Evolutionary conservation across 768 basidiomycete genomes (phyloP).

Genomic region (Cystofilobasidium macerans): DNA sequence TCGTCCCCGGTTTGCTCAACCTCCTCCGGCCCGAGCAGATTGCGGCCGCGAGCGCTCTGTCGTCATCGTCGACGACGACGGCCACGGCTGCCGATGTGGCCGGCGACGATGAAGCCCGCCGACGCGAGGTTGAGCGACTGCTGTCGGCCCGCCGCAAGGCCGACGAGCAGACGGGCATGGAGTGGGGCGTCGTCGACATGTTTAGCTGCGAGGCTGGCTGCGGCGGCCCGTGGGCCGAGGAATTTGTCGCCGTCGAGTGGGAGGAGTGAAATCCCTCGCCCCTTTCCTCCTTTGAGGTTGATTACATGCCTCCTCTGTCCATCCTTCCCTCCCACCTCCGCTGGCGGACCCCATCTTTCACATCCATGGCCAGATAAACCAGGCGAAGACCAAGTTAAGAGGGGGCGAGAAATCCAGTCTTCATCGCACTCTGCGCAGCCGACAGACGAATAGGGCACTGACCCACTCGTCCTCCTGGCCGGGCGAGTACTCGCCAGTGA

Average conservation of each 20-base stretch:
- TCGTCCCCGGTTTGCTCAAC: constrained; percentile 89
- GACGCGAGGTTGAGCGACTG: constrained; percentile 48
- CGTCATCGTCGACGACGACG: constrained; percentile 6
- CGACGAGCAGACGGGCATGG: constrained; percentile 58
- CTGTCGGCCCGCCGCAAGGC: constrained; percentile 35
- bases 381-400: too few species aligned
- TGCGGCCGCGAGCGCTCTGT: too few species aligned
- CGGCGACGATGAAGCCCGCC: constrained; percentile 57
- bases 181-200: constrained; percentile 86
- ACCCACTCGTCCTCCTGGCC: constrained; percentile 25
- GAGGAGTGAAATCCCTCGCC: constrained; percentile 48
- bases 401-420: background rate
- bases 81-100: constrained; percentile 29
- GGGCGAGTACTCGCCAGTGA: constrained; percentile 11
- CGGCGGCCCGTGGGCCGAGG: constrained; percentile 56
- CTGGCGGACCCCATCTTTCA: too few species aligned
- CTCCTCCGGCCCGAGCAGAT: constrained; percentile 44
- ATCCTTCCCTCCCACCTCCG: background rate
- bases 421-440: constrained; percentile 13
- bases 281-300: too few species aligned
- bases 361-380: too few species aligned
- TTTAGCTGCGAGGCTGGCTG: constrained; percentile 81
- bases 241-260: constrained; percentile 64
- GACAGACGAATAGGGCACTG: constrained; percentile 24
- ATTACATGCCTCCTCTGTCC: too few species aligned